Evolutionary conservation across 441 rosid genomes (phyloP).

Genomic region (Adansonia madagascariensis): DNA sequence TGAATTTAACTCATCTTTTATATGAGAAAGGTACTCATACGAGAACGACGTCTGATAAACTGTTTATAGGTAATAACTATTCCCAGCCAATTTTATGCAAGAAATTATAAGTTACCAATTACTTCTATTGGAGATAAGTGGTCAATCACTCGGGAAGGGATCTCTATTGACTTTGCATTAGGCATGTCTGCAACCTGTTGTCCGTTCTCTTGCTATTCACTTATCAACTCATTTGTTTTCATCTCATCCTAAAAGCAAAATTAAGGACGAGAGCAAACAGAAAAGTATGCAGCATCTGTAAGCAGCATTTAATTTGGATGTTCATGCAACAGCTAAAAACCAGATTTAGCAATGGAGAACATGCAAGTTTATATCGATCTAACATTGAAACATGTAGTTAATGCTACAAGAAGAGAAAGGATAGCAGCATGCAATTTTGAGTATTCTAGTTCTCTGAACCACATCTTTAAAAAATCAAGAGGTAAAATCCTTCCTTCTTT

Average conservation of each 20-base stretch:
- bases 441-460: background rate
- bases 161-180: conserved; percentile 42
- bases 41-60: background rate
- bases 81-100: background rate
- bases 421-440: background rate
- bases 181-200: conserved; percentile 42
- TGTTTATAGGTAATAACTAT: background rate
- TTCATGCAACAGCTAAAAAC: background rate
- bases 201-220: conserved; percentile 60
- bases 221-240: conserved; percentile 26
- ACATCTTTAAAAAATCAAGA: background rate
- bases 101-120: conserved; percentile 54
- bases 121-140: conserved; percentile 58
- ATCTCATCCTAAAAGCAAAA: conserved; percentile 42
- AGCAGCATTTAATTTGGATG: background rate
- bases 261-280: conserved; percentile 18
- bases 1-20: background rate
- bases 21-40: background rate
- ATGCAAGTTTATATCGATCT: background rate
- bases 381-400: background rate
- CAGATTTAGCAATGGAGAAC: background rate
- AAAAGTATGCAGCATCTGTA: background rate
- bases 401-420: background rate
- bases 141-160: conserved; percentile 47
- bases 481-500: background rate